Base-by-base conservation (phyloP, 768 basidiomycete species). In the Podaxis sp. region DNA sequence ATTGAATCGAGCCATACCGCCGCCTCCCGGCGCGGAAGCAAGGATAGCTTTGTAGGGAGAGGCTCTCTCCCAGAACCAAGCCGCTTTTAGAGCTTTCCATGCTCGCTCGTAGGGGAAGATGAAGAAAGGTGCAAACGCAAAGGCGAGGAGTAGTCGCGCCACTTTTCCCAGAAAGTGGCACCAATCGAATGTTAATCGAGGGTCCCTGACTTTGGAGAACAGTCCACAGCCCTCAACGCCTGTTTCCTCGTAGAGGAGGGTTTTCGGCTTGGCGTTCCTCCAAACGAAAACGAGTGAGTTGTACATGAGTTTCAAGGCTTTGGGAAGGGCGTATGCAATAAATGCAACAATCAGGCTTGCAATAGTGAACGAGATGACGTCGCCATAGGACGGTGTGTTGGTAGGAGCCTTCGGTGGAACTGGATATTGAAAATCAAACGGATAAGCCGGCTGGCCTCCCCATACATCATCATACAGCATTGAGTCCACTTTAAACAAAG, bases 201-300 rank as follows among this genome's bases (percentile, higher is more conserved):
- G 22, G 6, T 40, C 38, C 19, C 38, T 40, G 22, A 15, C 39
- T 26, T 22, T 56, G 19, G 36, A 56, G 24, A 56, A 56, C 6
- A 56, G 39, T n/a, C 54, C 54, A 56, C 54, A 56, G 38, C 54
- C 54, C 3, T 56, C 54, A 4, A 56, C 38, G n/a, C 54, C 54
- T 5, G 1, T 9, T n/a, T 39, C 54, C 33, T 56, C 54, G 9
- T 40, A 19, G 11, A 38, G 39, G 19, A 56, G 54, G 39, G 12
- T 1, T 19, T 19, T 40, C 4, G n/a, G 39, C 9, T 56, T 56
- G 49, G 49, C 24, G 24, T 51, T 51, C 24, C 22, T 51, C 49
- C 22, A 24, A 24, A 28, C 49, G 15, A 51, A 51, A 26, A 12
- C 7, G 22, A 51, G 22, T 22, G 49, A 51, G 3, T 24, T 2